phyloP scores from a whole-genome alignment of 1,284 basidiomycete species.

The Sphagnurus paluster region DNA sequence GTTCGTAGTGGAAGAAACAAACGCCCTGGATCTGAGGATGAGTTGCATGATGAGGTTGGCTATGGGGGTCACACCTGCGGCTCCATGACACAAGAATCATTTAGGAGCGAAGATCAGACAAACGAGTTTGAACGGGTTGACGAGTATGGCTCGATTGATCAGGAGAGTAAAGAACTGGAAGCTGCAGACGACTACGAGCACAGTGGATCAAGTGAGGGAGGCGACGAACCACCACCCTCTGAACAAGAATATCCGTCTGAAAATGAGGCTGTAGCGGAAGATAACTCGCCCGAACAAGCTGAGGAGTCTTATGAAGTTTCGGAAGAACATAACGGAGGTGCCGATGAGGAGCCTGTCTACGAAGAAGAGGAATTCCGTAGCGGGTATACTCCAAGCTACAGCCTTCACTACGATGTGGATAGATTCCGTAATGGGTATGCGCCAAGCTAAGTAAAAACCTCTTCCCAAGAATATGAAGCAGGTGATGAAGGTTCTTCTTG shows the following conservation, averaged over 20 bases:
- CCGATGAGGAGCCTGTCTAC: neutral
- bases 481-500: conserved; percentile 15
- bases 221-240: neutral
- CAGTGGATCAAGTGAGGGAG: neutral
- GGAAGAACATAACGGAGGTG: no score
- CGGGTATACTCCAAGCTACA: neutral
- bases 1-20: conserved; percentile 39
- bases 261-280: no score
- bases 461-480: conserved; percentile 5
- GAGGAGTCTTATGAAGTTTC: no score
- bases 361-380: neutral
- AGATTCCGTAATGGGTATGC: conserved; percentile 15
- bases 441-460: conserved; percentile 11
- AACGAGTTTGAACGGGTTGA: no score
- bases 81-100: no score
- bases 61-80: conserved; percentile 25
- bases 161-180: no score
- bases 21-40: conserved; percentile 30
- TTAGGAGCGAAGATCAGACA: no score
- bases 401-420: no score
- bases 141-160: no score
- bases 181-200: neutral
- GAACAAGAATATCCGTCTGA: no score
- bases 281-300: no score
- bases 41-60: conserved; percentile 35